A percentile compares a stretch with the other conserved stretches of the same genome.
phyloP scores from a whole-genome alignment of 1,139 yeast species.

The Wickerhamomyces sp. region DNA sequence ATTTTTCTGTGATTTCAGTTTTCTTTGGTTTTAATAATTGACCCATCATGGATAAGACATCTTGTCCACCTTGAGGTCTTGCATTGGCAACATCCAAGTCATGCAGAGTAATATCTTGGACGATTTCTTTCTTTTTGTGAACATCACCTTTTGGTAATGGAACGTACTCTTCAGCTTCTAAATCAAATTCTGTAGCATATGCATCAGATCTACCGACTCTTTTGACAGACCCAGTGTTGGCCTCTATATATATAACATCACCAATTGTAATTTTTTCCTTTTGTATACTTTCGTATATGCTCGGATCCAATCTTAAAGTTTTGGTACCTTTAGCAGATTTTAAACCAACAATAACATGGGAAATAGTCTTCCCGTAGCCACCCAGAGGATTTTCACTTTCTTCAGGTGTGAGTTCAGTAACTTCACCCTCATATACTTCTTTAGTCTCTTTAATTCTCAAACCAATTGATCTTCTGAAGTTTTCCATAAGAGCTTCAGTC shows the following conservation, averaged over 20 bases:
- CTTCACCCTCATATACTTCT: constrained; percentile 98
- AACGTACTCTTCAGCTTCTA: constrained; percentile 98
- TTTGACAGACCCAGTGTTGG: constrained; percentile 96
- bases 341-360: constrained; percentile 90
- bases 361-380: constrained; percentile 94
- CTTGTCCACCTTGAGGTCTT: constrained; percentile 98
- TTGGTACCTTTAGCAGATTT: constrained; percentile 97
- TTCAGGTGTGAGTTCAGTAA: constrained; percentile 92
- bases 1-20: constrained; percentile 97
- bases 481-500: constrained; percentile 96
- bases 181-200: constrained; percentile 94
- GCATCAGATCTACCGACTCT: constrained; percentile 98
- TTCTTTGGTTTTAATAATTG: constrained; percentile 93
- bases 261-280: constrained; percentile 94
- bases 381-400: constrained; percentile 97
- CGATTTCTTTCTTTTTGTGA: constrained; percentile 96
- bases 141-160: constrained; percentile 99
- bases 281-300: constrained; percentile 92
- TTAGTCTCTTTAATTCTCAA: constrained; percentile 93
- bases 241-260: constrained; percentile 94
- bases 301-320: constrained; percentile 87
- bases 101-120: constrained; percentile 94
- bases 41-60: constrained; percentile 97
- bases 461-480: constrained; percentile 95
- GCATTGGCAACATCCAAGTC: constrained; percentile 96